A percentile compares a stretch with the other conserved stretches of the same genome.
These are phyloP conservation scores for Eimeria necatrix DNA, from an alignment of 169 alveolate genomes.

Conservation along the genomic window DNA sequence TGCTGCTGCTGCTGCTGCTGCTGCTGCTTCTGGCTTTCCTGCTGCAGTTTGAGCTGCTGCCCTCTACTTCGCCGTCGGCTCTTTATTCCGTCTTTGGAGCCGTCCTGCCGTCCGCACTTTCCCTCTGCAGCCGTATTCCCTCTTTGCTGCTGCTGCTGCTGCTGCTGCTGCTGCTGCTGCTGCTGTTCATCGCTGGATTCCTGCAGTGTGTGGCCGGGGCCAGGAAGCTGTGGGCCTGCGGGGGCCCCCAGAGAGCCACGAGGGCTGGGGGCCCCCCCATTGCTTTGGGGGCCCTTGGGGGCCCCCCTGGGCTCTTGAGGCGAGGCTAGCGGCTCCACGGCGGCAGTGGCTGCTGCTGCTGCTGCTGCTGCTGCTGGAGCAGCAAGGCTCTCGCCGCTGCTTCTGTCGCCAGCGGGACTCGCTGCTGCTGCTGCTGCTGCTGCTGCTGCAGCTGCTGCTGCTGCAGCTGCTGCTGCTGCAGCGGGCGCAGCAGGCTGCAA, in stretches of 20 bases:
- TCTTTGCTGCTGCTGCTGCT: constrained; percentile 51
- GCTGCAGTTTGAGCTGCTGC: neutral
- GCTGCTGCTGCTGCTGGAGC: neutral
- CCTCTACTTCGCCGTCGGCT: neutral
- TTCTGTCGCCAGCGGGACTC: neutral
- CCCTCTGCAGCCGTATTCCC: neutral
- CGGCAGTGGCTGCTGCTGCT: neutral
- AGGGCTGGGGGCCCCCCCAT: neutral
- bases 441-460: constrained; percentile 6
- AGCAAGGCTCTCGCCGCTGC: neutral
- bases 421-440: constrained; percentile 17
- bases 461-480: neutral
- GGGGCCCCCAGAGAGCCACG: too few relatives aligned
- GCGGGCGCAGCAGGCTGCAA: neutral
- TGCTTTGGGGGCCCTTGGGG: neutral
- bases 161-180: constrained; percentile 34
- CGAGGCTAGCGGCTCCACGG: too few relatives aligned
- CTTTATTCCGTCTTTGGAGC: neutral
- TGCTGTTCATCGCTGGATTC: constrained; percentile 8
- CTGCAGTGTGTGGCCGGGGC: neutral
- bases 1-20: constrained; percentile 53
- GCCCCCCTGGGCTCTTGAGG: too few relatives aligned
- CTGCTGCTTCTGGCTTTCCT: neutral
- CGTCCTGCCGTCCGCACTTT: neutral
- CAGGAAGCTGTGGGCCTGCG: too few relatives aligned